These are phyloP conservation scores for Hymenoscyphus occultus DNA, from an alignment of 2,329 filamentous ascomycete genomes.

Conservation along the genomic window DNA sequence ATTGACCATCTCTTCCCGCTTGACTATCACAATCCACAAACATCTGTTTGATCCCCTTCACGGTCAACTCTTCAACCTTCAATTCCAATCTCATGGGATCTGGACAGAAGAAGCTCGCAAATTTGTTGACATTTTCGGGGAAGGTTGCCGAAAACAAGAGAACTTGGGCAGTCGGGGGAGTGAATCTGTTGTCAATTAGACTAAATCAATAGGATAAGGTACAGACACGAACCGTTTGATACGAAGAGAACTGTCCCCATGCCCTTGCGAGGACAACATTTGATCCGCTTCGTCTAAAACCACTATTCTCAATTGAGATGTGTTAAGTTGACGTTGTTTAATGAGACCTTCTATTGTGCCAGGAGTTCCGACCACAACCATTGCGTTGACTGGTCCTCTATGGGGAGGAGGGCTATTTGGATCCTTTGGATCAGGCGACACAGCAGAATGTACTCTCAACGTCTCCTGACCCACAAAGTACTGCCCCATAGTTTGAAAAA, in stretches of 20 bases:
- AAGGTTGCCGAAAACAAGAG: slow-evolving; percentile 96
- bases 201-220: neutral
- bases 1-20: slow-evolving; percentile 62
- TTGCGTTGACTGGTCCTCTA: slow-evolving; percentile 68
- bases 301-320: slow-evolving; percentile 70
- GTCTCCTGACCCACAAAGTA: slow-evolving; percentile 60
- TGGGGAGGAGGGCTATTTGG: slow-evolving; percentile 59
- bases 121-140: slow-evolving; percentile 83
- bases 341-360: slow-evolving; percentile 90
- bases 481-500: slow-evolving; percentile 78
- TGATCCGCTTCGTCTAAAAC: slow-evolving; percentile 98
- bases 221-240: slow-evolving; percentile 69
- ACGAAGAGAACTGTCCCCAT: slow-evolving; percentile 91
- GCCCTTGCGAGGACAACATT: slow-evolving; percentile 93
- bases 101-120: slow-evolving; percentile 81
- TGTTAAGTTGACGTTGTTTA: slow-evolving; percentile 70
- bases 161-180: slow-evolving; percentile 75
- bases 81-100: slow-evolving; percentile 84
- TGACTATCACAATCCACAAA: slow-evolving; percentile 90
- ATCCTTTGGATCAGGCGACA: slow-evolving; percentile 39
- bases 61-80: slow-evolving; percentile 86
- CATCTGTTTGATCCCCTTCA: slow-evolving; percentile 96
- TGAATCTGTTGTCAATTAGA: slow-evolving; percentile 50
- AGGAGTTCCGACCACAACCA: slow-evolving; percentile 88
- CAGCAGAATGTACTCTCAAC: slow-evolving; percentile 74